These are phyloP conservation scores for Limnomonas spitsbergensis DNA, from an alignment of 139 green algal species.

Conservation along the genomic window DNA sequence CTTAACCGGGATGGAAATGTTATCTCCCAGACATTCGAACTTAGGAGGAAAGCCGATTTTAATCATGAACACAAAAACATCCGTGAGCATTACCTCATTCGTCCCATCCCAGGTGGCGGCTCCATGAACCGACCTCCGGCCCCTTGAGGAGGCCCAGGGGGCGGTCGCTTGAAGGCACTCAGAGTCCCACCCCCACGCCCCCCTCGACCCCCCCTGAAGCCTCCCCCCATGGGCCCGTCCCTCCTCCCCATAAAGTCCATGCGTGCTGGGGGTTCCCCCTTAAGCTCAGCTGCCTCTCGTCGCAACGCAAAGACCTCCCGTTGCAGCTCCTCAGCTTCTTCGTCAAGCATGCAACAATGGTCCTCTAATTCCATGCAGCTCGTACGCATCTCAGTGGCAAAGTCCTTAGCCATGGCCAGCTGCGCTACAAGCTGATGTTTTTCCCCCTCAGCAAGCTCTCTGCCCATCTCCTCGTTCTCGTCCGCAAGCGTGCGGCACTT, in stretches of 20 bases:
- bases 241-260: conserved; percentile 1
- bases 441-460: conserved; percentile 67
- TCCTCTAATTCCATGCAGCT: conserved; percentile 23
- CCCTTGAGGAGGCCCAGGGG: neutral
- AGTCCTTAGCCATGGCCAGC: conserved; percentile 41
- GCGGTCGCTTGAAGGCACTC: neutral
- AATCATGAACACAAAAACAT: no score
- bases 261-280: neutral
- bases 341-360: conserved; percentile 23
- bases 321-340: conserved; percentile 56
- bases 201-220: neutral
- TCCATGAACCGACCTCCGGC: neutral
- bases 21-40: no score
- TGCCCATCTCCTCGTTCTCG: conserved; percentile 80
- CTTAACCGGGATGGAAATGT: no score
- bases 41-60: no score
- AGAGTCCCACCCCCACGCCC: neutral
- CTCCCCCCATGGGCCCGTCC: conserved; percentile 7
- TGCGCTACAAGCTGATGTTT: conserved; percentile 52
- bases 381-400: conserved; percentile 42
- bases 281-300: conserved; percentile 27
- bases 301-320: conserved; percentile 49
- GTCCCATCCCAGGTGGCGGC: neutral
- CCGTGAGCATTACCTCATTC: no score
- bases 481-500: conserved; percentile 65